Evolutionary conservation across 73 alveolate genomes (phyloP).

Genomic region (Uronychia binucleata): DNA sequence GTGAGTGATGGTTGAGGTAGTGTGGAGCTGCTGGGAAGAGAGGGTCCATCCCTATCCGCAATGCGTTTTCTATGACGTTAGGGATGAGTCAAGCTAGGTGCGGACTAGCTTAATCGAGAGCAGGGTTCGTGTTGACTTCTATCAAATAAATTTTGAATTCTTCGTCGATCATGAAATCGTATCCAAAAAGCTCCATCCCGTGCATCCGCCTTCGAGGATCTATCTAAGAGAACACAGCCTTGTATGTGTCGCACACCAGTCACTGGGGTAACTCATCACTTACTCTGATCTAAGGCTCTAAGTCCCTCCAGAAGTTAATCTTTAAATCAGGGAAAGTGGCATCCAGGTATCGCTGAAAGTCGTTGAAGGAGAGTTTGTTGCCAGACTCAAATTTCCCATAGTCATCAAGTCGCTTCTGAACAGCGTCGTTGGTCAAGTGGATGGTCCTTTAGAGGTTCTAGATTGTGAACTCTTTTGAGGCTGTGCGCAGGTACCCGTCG

Average conservation of each 20-base stretch:
- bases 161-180: conserved; percentile 95
- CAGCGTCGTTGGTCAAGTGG: conserved; percentile 98
- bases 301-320: conserved; percentile 73
- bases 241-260: conserved; percentile 78
- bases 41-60: conserved; percentile 56
- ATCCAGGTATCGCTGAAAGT: conserved; percentile 90
- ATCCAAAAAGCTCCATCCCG: conserved; percentile 93
- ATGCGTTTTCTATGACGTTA: conserved; percentile 54
- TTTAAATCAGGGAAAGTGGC: conserved; percentile 31
- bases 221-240: conserved; percentile 73
- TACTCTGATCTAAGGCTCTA: conserved; percentile 76
- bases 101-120: conserved; percentile 92
- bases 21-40: conserved; percentile 37
- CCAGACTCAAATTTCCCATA: conserved; percentile 98
- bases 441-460: conserved; percentile 65
- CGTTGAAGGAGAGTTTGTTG: conserved; percentile 83
- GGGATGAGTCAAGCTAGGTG: conserved; percentile 78
- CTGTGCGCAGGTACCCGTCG: conserved; percentile 87
- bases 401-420: conserved; percentile 88
- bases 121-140: conserved; percentile 97
- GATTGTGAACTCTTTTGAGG: conserved; percentile 72
- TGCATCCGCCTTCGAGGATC: conserved; percentile 77
- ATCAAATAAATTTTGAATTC: conserved; percentile 86
- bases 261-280: conserved; percentile 18
- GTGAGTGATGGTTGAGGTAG: too few species aligned